Conservation (phyloP, 768 basidiomycete species). For the Hebeloma cylindrosporum region DNA sequence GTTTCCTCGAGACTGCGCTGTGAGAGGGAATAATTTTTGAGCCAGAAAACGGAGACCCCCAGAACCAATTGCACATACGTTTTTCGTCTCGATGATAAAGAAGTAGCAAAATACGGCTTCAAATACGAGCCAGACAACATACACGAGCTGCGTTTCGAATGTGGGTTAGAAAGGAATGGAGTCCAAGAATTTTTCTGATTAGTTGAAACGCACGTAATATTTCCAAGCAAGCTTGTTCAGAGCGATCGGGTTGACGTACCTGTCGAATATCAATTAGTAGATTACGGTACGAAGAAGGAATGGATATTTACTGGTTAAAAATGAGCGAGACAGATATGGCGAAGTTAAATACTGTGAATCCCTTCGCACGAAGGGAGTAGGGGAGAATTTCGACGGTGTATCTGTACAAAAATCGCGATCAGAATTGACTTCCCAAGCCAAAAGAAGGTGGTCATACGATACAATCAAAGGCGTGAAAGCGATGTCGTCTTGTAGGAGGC, state of each 20-base stretch:
- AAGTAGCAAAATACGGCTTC: slow-evolving; percentile 53
- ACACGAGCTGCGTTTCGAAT: too few species aligned
- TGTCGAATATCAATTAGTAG: slow-evolving; percentile 5
- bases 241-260: slow-evolving; percentile 51
- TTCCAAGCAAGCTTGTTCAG: slow-evolving; percentile 54
- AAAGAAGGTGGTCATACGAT: slow-evolving; percentile 22
- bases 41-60: neutral
- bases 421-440: neutral
- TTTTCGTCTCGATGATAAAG: slow-evolving; percentile 57
- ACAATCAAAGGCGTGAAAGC: slow-evolving; percentile 37
- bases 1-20: slow-evolving; percentile 63
- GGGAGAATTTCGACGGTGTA: slow-evolving; percentile 34
- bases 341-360: slow-evolving; percentile 65
- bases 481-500: slow-evolving; percentile 24
- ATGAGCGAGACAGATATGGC: slow-evolving; percentile 61
- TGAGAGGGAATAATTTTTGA: neutral
- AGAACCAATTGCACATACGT: slow-evolving; percentile 18
- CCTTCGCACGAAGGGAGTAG: slow-evolving; percentile 60
- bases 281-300: neutral
- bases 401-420: slow-evolving; percentile 14
- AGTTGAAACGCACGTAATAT: slow-evolving; percentile 48
- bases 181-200: neutral
- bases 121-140: slow-evolving; percentile 55
- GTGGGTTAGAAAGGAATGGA: slow-evolving; percentile 12
- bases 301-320: slow-evolving; percentile 53